phyloP scores from a whole-genome alignment of 257 asterid genomes.

The Pogostemon cablin region DNA sequence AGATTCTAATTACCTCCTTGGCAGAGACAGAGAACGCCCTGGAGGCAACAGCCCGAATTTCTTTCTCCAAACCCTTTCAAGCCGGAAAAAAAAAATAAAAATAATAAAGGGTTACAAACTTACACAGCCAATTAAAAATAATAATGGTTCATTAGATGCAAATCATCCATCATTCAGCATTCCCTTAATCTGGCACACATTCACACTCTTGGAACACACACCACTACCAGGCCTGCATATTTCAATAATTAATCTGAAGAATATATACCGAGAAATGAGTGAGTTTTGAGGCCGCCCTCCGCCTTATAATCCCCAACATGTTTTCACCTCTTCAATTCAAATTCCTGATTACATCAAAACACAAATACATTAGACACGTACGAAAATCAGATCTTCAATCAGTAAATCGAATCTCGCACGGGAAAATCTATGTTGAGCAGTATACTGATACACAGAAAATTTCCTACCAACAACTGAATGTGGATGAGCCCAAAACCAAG shows the following conservation, averaged over 20 bases:
- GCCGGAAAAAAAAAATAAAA: slow-evolving; percentile 23
- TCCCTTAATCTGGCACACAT: background rate
- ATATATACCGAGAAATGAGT: slow-evolving; percentile 48
- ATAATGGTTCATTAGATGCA: background rate
- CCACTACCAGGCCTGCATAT: background rate
- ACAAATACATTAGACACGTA: slow-evolving; percentile 9
- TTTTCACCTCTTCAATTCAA: slow-evolving; percentile 27
- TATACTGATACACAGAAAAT: slow-evolving; percentile 3
- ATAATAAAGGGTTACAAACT: background rate
- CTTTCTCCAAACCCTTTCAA: slow-evolving; percentile 51
- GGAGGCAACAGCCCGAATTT: slow-evolving; percentile 57
- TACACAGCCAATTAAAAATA: slow-evolving; percentile 22
- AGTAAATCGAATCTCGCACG: slow-evolving; percentile 36
- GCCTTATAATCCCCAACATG: slow-evolving; percentile 60
- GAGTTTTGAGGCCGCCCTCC: slow-evolving; percentile 45
- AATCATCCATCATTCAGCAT: background rate
- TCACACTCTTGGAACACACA: background rate
- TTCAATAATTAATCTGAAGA: background rate
- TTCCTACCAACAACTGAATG: slow-evolving; percentile 6
- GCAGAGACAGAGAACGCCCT: slow-evolving; percentile 70
- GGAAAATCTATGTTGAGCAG: slow-evolving; percentile 8
- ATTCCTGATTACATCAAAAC: slow-evolving; percentile 33
- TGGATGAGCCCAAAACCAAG: slow-evolving; percentile 2
- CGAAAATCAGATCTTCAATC: slow-evolving; percentile 21
- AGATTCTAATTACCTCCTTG: slow-evolving; percentile 56